Evolutionary conservation across 371 early-diverging fungal species (phyloP).

Genomic region (Lichtheimia ramosa): DNA sequence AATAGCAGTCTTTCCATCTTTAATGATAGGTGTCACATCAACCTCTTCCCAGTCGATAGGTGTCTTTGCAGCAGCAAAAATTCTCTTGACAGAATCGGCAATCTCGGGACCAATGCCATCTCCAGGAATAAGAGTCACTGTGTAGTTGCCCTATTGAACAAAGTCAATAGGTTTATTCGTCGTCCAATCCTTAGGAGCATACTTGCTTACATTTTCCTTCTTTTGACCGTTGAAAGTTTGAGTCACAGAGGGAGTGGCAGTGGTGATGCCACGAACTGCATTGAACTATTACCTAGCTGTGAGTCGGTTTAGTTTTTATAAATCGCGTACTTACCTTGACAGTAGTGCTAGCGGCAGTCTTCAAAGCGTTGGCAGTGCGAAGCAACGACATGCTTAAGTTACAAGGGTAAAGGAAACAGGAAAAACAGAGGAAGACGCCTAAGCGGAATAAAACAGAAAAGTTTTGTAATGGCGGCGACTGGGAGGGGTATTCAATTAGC

Average conservation of each 20-base stretch:
- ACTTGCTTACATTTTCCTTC: constrained; percentile 60
- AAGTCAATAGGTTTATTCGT: neutral
- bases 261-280: constrained; percentile 50
- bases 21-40: constrained; percentile 91
- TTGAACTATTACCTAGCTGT: constrained; percentile 23
- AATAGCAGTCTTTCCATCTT: constrained; percentile 91
- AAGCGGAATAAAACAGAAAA: neutral
- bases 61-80: constrained; percentile 91
- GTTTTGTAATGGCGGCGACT: neutral
- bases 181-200: neutral
- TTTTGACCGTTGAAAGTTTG: constrained; percentile 64
- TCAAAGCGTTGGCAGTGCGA: constrained; percentile 20
- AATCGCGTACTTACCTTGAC: constrained; percentile 13
- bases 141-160: constrained; percentile 67
- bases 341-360: constrained; percentile 12
- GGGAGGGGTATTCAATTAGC: too few relatives aligned
- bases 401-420: constrained; percentile 4
- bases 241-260: constrained; percentile 59
- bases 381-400: constrained; percentile 19
- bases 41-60: constrained; percentile 98
- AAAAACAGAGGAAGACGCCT: constrained; percentile 1
- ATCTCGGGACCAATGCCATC: constrained; percentile 99
- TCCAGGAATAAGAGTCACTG: constrained; percentile 96
- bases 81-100: constrained; percentile 87
- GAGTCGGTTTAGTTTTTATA: neutral